Evolutionary conservation across 306 rosid genomes (phyloP), one percentile per base, ranked within the genome.

Genomic region (Mimosa pudica): DNA sequence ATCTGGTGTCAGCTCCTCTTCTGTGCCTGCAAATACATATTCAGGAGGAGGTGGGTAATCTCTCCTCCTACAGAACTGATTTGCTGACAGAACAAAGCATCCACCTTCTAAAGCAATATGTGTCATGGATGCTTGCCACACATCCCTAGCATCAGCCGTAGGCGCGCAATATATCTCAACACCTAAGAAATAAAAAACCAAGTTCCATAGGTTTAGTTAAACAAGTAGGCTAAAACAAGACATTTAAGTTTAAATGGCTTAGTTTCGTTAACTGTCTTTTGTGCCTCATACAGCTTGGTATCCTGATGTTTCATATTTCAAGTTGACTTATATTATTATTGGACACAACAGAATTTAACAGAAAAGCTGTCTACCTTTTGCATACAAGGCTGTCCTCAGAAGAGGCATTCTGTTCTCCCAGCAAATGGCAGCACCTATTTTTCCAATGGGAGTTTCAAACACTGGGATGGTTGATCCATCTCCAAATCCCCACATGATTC

Each of bases 141-240:
- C 71, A 30, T 89, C 91, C 83, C 93, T 88, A 32, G 90, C 57
- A 85, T 94, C 98, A 82, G 97, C 98, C 0, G 93, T 94, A 8
- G 98, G 98, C 24, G 97, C 98, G 84, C 97, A 94, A 71, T 94
- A 94, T 89, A 94, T 92, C 87, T 94, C 97, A 74, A 94, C 82
- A 20, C 97, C 98, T 94, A 61, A 71, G 77, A 77, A 74, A 78
- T 94, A 61, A 71, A 79, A 77, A 74, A 78, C 71, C 16, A 76
- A 76, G 45, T 14, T 10, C 51, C 58, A 67, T 36, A 58, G 58
- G 71, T 76, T 78, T 80, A 79, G 42, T 11, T 48, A 64, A 67
- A 33, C 52, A 55, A 36, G 32, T n/a, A 38, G 52, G 14, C 10
- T 8, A 33, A 68, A 46, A 75, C 8, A 52, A 4, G n/a, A 16